Conservation (phyloP, 2,329 filamentous ascomycete species). For the Cadophora sp. region DNA sequence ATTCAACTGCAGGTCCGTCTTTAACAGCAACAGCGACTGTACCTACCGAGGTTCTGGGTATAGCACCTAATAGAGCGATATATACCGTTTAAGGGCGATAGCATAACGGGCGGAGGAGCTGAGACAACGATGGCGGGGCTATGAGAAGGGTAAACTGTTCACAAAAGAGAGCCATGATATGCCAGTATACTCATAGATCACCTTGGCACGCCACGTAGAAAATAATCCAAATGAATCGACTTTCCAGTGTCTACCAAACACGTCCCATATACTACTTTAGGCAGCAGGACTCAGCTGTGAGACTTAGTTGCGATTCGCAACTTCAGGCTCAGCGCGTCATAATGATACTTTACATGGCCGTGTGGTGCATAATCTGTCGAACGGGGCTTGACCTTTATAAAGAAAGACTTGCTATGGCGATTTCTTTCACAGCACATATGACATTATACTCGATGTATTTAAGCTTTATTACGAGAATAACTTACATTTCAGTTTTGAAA, state of each 20-base stretch:
- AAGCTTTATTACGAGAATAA: conserved; percentile 14
- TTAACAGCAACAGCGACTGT: conserved; percentile 15
- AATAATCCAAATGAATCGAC: conserved; percentile 2
- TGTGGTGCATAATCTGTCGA: conserved; percentile 15
- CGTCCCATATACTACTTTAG: conserved; percentile 13
- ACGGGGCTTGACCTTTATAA: conserved; percentile 5
- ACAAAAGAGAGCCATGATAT: conserved; percentile 10
- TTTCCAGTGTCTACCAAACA: conserved; percentile 13
- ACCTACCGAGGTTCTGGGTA: conserved; percentile 12
- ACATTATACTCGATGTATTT: conserved; percentile 8
- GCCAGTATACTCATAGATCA: conserved; percentile 10
- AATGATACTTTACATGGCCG: conserved; percentile 13
- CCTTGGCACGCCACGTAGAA: conserved; percentile 12
- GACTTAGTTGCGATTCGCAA: conserved; percentile 10
- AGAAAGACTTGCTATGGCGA: conserved; percentile 12
- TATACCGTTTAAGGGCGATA: conserved; percentile 7
- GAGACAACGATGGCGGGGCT: conserved; percentile 12
- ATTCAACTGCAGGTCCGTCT: conserved; percentile 16
- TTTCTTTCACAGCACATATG: conserved; percentile 14
- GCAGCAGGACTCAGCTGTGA: conserved; percentile 11
- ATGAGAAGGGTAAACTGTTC: conserved; percentile 9
- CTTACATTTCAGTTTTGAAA: conserved; percentile 15
- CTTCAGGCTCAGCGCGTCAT: conserved; percentile 1
- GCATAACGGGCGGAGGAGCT: conserved; percentile 8
- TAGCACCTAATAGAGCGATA: conserved; percentile 10